phyloP scores from a whole-genome alignment of 2,329 filamentous ascomycete genomes.

The Calonectria fujianensis region DNA sequence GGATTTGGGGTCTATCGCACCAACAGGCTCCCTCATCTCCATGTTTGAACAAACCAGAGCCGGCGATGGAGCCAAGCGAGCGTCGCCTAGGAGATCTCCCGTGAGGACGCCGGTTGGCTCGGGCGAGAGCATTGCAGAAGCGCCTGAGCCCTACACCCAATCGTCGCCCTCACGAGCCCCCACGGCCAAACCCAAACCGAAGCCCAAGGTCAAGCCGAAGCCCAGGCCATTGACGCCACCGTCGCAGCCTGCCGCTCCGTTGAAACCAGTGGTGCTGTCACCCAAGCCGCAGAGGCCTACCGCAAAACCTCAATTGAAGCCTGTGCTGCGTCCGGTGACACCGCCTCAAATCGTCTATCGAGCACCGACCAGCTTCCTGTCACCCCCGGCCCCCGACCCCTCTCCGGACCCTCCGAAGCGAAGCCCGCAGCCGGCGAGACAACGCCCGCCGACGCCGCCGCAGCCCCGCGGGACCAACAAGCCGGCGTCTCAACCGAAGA shows the following conservation, averaged over 20 bases:
- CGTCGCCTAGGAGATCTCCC: constrained; percentile 49
- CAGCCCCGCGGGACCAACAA: constrained; percentile 57
- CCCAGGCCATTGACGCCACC: constrained; percentile 49
- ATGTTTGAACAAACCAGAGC: constrained; percentile 77
- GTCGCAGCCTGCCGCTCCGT: constrained; percentile 45
- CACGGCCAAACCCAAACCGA: constrained; percentile 54
- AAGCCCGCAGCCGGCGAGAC: constrained; percentile 44
- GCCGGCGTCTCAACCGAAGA: constrained; percentile 40
- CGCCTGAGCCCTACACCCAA: constrained; percentile 16
- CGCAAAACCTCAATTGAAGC: constrained; percentile 56
- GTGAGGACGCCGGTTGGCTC: constrained; percentile 38
- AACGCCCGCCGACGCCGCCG: constrained; percentile 62
- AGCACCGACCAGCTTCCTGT: constrained; percentile 44
- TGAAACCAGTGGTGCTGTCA: constrained; percentile 55
- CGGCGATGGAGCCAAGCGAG: constrained; percentile 61
- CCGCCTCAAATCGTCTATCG: constrained; percentile 55
- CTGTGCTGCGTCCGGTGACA: constrained; percentile 56
- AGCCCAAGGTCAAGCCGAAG: constrained; percentile 53
- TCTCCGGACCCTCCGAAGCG: constrained; percentile 58
- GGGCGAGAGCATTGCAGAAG: constrained; percentile 44
- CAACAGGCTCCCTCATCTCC: constrained; percentile 79
- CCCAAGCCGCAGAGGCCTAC: constrained; percentile 59
- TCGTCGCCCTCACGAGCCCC: constrained; percentile 21
- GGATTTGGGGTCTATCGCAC: constrained; percentile 75
- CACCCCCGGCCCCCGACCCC: constrained; percentile 39